phyloP scores from a whole-genome alignment of 768 basidiomycete species.

The Gymnopilus dilepis region DNA sequence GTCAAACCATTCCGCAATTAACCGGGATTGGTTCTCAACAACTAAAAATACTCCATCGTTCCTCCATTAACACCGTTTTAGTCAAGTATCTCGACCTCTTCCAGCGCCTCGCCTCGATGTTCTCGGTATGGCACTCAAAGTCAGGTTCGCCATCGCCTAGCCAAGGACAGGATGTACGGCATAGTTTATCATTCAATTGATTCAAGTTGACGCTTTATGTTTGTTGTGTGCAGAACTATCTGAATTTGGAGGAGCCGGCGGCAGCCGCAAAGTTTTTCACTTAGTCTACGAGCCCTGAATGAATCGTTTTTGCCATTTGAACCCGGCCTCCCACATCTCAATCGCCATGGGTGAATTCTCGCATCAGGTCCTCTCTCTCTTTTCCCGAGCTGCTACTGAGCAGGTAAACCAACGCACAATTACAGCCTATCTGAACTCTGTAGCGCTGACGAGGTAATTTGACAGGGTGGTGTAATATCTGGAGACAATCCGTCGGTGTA shows the following conservation, averaged over 20 bases:
- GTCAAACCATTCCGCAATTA: no score
- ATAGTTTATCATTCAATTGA: neutral
- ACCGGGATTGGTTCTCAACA: no score
- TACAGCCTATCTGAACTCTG: neutral
- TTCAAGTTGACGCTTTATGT: neutral
- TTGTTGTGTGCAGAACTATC: neutral
- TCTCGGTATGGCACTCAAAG: neutral
- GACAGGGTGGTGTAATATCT: conserved; percentile 80
- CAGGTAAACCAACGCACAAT: conserved; percentile 40
- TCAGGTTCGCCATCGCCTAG: neutral
- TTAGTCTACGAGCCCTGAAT: neutral
- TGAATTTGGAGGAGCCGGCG: neutral
- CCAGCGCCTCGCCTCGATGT: neutral
- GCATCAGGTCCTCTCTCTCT: conserved; percentile 39
- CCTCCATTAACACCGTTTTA: neutral
- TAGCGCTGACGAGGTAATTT: neutral
- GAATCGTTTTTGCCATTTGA: neutral
- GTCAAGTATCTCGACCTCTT: neutral
- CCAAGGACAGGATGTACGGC: neutral
- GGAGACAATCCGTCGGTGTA: conserved; percentile 73
- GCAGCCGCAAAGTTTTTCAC: neutral
- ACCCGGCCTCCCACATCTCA: neutral
- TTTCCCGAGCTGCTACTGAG: conserved; percentile 53
- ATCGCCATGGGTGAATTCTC: conserved; percentile 55
- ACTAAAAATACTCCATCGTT: neutral